Evolutionary conservation across 2,329 filamentous ascomycete genomes (phyloP).

Genomic region (Zasmidium cellare): DNA sequence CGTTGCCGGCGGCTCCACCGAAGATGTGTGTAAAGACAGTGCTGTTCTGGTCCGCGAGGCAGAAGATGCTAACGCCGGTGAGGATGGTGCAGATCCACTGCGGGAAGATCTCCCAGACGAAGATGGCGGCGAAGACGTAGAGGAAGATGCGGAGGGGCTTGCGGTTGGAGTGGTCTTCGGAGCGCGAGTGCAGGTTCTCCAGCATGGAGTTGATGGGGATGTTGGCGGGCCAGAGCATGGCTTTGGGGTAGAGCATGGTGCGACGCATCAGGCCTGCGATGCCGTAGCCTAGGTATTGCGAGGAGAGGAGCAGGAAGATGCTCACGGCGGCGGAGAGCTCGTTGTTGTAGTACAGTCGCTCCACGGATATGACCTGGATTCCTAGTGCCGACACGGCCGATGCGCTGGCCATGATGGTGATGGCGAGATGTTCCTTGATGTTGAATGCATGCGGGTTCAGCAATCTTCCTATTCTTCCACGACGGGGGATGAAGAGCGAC

Average conservation of each 20-base stretch:
- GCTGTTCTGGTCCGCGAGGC: conserved; percentile 46
- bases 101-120: conserved; percentile 52
- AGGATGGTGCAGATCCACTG: conserved; percentile 49
- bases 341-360: conserved; percentile 49
- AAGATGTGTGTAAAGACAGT: conserved; percentile 52
- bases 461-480: conserved; percentile 33
- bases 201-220: conserved; percentile 40
- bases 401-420: conserved; percentile 47
- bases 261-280: conserved; percentile 50
- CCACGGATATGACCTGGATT: conserved; percentile 47
- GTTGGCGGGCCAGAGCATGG: conserved; percentile 49
- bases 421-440: conserved; percentile 38
- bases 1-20: conserved; percentile 49
- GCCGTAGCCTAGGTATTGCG: conserved; percentile 53
- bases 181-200: conserved; percentile 39
- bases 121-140: conserved; percentile 40
- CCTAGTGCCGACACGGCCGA: conserved; percentile 36
- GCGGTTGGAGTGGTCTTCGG: conserved; percentile 36
- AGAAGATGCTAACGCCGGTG: conserved; percentile 46
- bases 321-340: conserved; percentile 41
- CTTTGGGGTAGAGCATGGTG: conserved; percentile 49
- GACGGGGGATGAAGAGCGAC: conserved; percentile 39
- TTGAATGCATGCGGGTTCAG: conserved; percentile 42
- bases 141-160: conserved; percentile 46
- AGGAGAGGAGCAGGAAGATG: conserved; percentile 50